Evolutionary conservation across 257 asterid genomes (phyloP).

Genomic region (Capsicum baccatum): DNA sequence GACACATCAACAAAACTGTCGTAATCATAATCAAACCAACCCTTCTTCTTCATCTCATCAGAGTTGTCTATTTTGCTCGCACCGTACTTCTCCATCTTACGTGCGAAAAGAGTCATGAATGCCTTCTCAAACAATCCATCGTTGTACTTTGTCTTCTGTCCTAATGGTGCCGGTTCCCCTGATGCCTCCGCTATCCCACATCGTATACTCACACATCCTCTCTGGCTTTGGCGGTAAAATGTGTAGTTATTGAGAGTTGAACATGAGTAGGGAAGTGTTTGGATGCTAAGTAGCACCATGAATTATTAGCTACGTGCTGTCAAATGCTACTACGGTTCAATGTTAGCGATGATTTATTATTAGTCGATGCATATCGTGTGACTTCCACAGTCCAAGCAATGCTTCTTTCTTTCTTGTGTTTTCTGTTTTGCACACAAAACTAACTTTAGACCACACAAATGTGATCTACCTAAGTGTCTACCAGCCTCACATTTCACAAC

Average conservation of each 20-base stretch:
- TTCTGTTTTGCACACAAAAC: not conserved
- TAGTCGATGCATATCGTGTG: slow-evolving; percentile 12
- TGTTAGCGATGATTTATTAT: not conserved
- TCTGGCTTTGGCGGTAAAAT: not conserved
- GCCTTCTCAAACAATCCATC: slow-evolving; percentile 83
- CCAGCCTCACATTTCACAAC: not conserved
- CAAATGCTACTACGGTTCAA: too few species aligned
- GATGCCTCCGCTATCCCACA: slow-evolving; percentile 90
- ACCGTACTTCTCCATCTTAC: slow-evolving; percentile 88
- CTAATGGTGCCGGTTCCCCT: slow-evolving; percentile 89
- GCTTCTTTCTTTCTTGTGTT: not conserved
- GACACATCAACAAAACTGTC: slow-evolving; percentile 86
- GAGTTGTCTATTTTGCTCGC: slow-evolving; percentile 22
- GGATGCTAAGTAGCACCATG: slow-evolving; percentile 23
- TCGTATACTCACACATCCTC: slow-evolving; percentile 31
- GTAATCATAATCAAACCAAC: slow-evolving; percentile 75
- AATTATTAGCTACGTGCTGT: not conserved
- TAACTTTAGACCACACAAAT: not conserved
- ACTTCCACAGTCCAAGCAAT: not conserved
- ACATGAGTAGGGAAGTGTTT: not conserved
- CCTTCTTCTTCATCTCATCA: slow-evolving; percentile 34
- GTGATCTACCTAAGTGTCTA: not conserved
- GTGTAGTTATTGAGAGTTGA: not conserved
- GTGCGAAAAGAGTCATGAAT: slow-evolving; percentile 79
- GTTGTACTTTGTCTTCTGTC: slow-evolving; percentile 83